Evolutionary conservation across 2,329 filamentous ascomycete genomes (phyloP), one percentile per base, ranked within the genome.

Genomic region (Coleophoma eucalyptorum): DNA sequence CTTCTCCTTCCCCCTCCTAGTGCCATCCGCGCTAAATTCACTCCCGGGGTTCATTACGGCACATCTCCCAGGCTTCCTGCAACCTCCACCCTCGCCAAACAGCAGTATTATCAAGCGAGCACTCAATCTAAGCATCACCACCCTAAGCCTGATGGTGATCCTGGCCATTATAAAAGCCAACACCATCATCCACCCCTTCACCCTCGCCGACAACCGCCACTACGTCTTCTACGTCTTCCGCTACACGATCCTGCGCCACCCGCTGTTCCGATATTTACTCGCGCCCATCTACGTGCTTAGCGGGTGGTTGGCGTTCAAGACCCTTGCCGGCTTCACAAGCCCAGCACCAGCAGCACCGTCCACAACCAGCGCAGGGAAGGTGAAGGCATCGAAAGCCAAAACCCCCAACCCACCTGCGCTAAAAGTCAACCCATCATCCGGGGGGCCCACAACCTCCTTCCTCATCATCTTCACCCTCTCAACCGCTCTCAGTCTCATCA

Each of bases 161-260:
- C 43, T 72, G 2, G 58, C 65, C 12, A 67, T 83, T 18, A 83
- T 97, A 20, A 80, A 82, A 55, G 87, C 81, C 76, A 97, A 97
- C 76, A 99, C 94, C 33, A 87, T 96, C 55, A 81, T 97, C 41
- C 94, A 99, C 64, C 93, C 94, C 0, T 99, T 97, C 66, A 96
- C 92, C 0, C 79, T 97, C 1, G 94, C 94, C 33, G 94, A 99
- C 69, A 99, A 99, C 68, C 79, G 94, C 2, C 94, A 99, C 68
- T 99, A 96, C 72, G 87, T 96, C 67, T 99, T 99, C 69, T 99
- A 99, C 71, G 76, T 96, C 53, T 99, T 99, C 74, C 85, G 91
- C 1, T 83, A 91, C 62, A 85, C 87, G 5, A 85, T 97, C 35
- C 79, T 87, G 2, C 78, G 77, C 5, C 80, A 89, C 40, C 73